Conservation (phyloP, 169 alveolate species). For the Theileria luwenshuni region DNA sequence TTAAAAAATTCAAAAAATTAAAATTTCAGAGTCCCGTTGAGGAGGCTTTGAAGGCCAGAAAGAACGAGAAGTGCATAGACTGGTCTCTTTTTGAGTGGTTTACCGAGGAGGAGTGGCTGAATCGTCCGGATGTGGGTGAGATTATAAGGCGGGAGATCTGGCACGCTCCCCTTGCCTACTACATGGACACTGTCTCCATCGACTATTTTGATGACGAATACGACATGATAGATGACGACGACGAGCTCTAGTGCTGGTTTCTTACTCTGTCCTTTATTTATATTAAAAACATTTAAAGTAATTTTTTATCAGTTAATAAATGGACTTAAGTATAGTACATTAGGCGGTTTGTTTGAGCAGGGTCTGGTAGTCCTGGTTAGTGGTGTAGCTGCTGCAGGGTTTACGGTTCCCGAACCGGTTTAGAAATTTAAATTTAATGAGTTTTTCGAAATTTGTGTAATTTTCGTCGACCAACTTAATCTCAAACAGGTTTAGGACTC, state of each 20-base stretch:
- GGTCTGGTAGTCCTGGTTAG: background rate
- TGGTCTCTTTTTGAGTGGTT: slow-evolving; percentile 84
- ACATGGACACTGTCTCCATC: slow-evolving; percentile 72
- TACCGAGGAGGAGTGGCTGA: slow-evolving; percentile 79
- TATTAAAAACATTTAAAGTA: no score
- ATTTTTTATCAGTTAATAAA: no score
- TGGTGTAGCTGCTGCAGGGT: background rate
- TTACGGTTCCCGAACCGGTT: slow-evolving; percentile 2
- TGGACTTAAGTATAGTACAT: slow-evolving; percentile 7
- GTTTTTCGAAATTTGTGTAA: background rate
- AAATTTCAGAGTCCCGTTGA: slow-evolving; percentile 66
- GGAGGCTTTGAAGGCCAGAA: slow-evolving; percentile 59
- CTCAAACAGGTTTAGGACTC: background rate
- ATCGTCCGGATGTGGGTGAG: slow-evolving; percentile 87
- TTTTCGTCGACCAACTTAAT: slow-evolving; percentile 1
- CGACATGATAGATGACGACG: slow-evolving; percentile 72
- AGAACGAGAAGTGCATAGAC: slow-evolving; percentile 63
- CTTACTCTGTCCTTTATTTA: background rate
- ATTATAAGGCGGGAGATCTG: slow-evolving; percentile 87
- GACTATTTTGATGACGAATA: slow-evolving; percentile 78
- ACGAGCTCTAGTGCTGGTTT: no score
- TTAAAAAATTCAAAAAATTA: no score
- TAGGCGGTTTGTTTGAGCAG: background rate
- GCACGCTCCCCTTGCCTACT: slow-evolving; percentile 88
- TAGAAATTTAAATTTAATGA: background rate